Conservation (phyloP, 1,139 yeast species). For the Pneumocystis jirovecii region DNA sequence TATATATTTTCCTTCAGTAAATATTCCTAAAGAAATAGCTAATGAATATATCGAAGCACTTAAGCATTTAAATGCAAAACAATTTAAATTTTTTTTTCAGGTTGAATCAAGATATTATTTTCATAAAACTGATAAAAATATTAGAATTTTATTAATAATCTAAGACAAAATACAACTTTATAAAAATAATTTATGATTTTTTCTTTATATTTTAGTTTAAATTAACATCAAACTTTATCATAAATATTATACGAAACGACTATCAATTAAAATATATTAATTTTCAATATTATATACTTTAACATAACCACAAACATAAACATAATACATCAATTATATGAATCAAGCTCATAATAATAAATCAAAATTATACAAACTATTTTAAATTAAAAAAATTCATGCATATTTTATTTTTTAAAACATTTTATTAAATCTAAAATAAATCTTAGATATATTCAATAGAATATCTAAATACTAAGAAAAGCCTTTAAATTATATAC, state of each 20-base stretch:
- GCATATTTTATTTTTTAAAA: too few relatives aligned
- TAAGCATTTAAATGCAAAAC: not conserved
- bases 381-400: too few relatives aligned
- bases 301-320: not conserved
- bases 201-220: not conserved
- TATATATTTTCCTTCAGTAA: not conserved
- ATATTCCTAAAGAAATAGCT: not conserved
- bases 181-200: not conserved
- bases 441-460: not conserved
- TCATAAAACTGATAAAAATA: not conserved
- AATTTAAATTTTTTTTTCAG: not conserved
- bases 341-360: not conserved
- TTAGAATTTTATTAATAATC: not conserved
- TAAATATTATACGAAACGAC: not conserved
- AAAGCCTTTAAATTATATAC: not conserved
- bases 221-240: not conserved
- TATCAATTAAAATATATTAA: not conserved
- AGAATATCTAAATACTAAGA: not conserved
- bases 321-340: not conserved
- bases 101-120: not conserved
- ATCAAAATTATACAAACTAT: too few relatives aligned
- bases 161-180: not conserved
- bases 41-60: not conserved
- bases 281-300: not conserved
- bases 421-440: not conserved